Conservation (phyloP, 192 early-diverging fungal species). For the Polychytrium aggregatum region DNA sequence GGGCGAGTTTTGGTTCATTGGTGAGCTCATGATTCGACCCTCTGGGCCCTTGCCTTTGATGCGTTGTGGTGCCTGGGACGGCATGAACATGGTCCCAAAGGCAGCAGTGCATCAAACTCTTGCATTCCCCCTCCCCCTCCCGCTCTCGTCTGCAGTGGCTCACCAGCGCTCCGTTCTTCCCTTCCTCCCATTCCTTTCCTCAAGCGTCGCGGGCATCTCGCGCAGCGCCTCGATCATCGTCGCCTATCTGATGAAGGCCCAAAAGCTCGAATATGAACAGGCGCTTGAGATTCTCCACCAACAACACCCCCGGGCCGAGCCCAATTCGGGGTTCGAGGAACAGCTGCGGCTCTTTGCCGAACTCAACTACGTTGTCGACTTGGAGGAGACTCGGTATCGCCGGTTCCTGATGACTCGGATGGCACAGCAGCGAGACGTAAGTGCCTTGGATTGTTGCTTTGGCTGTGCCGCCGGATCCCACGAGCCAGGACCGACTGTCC, state of each 20-base stretch:
- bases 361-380: slow-evolving; percentile 45
- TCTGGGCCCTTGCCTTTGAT: too few species aligned
- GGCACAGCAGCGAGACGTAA: slow-evolving; percentile 40
- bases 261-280: slow-evolving; percentile 26
- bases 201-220: slow-evolving; percentile 49
- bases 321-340: slow-evolving; percentile 52
- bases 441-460: too few species aligned
- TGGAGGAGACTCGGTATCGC: slow-evolving; percentile 42
- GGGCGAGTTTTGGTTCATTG: slow-evolving; percentile 61
- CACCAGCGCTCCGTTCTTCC: too few species aligned
- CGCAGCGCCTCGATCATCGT: slow-evolving; percentile 52
- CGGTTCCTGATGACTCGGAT: slow-evolving; percentile 51
- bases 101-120: too few species aligned
- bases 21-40: slow-evolving; percentile 1
- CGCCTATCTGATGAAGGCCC: slow-evolving; percentile 57
- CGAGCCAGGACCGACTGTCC: too few species aligned
- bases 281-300: slow-evolving; percentile 31
- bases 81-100: too few species aligned
- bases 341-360: slow-evolving; percentile 52
- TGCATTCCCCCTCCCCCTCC: too few species aligned
- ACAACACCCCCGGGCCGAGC: slow-evolving; percentile 30
- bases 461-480: too few species aligned
- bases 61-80: too few species aligned
- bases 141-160: too few species aligned
- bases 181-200: too few species aligned